Evolutionary conservation across 352 stramenopile genomes (phyloP).

Genomic region (Phytophthora uliginosa): DNA sequence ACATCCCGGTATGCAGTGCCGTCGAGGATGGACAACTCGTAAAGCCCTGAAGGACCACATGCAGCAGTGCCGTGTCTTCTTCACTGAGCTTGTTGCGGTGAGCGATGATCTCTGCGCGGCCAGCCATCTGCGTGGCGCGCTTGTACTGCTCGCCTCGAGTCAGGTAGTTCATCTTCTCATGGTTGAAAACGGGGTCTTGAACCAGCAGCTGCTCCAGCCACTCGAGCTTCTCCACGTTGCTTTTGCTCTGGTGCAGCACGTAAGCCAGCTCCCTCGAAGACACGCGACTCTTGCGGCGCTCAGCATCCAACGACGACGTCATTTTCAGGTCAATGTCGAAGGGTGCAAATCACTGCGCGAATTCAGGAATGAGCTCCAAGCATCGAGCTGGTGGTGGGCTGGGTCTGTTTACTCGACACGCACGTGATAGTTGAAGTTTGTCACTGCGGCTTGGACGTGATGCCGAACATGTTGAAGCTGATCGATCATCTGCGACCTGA

Average conservation of each 20-base stretch:
- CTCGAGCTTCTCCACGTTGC: conserved; percentile 66
- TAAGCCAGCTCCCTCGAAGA: conserved; percentile 66
- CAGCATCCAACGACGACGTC: conserved; percentile 35
- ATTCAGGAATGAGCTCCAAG: conserved; percentile 29
- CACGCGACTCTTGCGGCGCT: conserved; percentile 59
- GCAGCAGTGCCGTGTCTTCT: conserved; percentile 61
- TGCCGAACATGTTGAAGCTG: conserved; percentile 27
- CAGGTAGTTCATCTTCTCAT: conserved; percentile 75
- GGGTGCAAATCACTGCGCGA: conserved; percentile 12
- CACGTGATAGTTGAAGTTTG: conserved; percentile 26
- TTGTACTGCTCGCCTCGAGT: conserved; percentile 68
- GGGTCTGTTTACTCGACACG: conserved; percentile 33
- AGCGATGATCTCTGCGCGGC: conserved; percentile 62
- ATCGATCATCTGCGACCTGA: not conserved
- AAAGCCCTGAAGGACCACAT: conserved; percentile 57
- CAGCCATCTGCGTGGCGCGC: conserved; percentile 62
- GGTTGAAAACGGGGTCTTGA: conserved; percentile 34
- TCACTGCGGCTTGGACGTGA: conserved; percentile 14
- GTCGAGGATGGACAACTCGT: conserved; percentile 63
- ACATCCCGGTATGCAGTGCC: conserved; percentile 74
- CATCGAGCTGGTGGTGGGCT: not conserved
- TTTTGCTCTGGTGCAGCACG: conserved; percentile 66
- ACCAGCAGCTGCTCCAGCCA: conserved; percentile 65
- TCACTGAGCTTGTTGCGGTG: conserved; percentile 59
- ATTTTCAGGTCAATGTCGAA: conserved; percentile 11